Evolutionary conservation across 2,329 filamentous ascomycete species (phyloP).

Genomic region (Penicillium aurantiogriseum): DNA sequence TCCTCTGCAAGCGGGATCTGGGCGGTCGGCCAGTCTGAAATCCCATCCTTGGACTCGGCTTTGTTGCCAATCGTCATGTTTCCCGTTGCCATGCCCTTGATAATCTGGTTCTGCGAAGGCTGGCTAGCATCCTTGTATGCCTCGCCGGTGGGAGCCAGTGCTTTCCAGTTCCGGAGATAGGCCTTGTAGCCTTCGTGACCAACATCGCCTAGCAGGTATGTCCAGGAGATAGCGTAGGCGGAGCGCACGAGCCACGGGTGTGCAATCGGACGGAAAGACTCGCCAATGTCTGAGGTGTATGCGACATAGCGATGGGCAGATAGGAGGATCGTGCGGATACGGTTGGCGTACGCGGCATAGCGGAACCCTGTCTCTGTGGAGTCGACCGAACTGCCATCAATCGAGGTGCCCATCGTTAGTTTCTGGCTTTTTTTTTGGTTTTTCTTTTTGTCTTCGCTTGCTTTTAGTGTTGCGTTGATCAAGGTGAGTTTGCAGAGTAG

Average conservation of each 20-base stretch:
- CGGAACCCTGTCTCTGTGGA: conserved; percentile 82
- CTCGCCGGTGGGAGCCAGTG: conserved; percentile 65
- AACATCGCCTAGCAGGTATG: conserved; percentile 88
- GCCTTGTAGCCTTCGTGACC: conserved; percentile 92
- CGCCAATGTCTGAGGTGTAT: conserved; percentile 94
- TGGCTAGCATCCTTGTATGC: conserved; percentile 42
- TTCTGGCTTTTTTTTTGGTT: conserved; percentile 2
- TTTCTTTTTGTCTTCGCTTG: neutral
- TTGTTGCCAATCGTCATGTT: conserved; percentile 25
- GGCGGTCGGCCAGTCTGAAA: conserved; percentile 43
- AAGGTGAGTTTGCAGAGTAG: neutral
- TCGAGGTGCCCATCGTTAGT: conserved; percentile 18
- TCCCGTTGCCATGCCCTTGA: conserved; percentile 38
- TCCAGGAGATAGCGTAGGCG: conserved; percentile 90
- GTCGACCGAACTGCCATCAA: conserved; percentile 60
- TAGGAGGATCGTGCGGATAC: conserved; percentile 80
- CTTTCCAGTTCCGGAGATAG: conserved; percentile 79
- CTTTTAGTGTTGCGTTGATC: conserved; percentile 1
- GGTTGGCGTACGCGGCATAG: conserved; percentile 88
- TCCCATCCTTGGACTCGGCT: conserved; percentile 21
- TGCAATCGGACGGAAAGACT: conserved; percentile 90
- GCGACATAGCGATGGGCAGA: conserved; percentile 94
- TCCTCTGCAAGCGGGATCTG: conserved; percentile 76
- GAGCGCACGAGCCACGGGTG: conserved; percentile 77
- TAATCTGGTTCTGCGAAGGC: conserved; percentile 31